A percentile compares a stretch with the other conserved stretches of the same genome.
phyloP scores from a whole-genome alignment of 192 early-diverging fungal genomes.

The Backusella tuberculispora region DNA sequence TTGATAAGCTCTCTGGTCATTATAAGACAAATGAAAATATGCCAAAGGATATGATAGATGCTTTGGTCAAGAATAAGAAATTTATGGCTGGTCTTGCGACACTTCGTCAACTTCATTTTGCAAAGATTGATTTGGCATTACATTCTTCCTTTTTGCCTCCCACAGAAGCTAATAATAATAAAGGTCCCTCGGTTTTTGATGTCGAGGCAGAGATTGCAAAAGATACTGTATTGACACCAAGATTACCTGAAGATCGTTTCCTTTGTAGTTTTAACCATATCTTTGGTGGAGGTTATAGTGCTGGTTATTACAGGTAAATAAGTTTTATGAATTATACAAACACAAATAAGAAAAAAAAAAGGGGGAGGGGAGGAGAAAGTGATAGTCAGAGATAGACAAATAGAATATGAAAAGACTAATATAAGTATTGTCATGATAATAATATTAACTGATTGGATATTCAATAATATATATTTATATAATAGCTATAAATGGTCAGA shows the following conservation, averaged over 20 bases:
- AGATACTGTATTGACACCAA: constrained; percentile 46
- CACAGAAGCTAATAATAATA: neutral
- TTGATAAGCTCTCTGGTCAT: constrained; percentile 51
- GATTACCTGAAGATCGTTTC: constrained; percentile 55
- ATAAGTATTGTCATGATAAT: neutral
- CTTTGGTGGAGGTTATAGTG: constrained; percentile 61
- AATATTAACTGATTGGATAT: neutral
- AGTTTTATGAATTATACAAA: neutral
- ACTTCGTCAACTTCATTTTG: constrained; percentile 59
- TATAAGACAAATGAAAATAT: constrained; percentile 57
- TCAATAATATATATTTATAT: neutral
- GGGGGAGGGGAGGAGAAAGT: too few species aligned
- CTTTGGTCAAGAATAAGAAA: constrained; percentile 49
- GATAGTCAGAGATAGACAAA: too few species aligned
- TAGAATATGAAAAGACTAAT: too few species aligned
- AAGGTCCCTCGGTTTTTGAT: constrained; percentile 53
- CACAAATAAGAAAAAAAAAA: too few species aligned
- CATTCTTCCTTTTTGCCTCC: constrained; percentile 46
- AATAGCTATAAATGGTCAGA: constrained; percentile 65
- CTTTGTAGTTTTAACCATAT: constrained; percentile 64
- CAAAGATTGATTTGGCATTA: constrained; percentile 54
- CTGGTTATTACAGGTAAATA: constrained; percentile 58
- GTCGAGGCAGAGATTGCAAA: constrained; percentile 52
- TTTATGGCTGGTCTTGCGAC: constrained; percentile 56
- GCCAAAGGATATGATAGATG: constrained; percentile 58